Evolutionary conservation across 352 stramenopile species (phyloP), one percentile per base, ranked within the genome.

Genomic region (Globisporangium spiculum): DNA sequence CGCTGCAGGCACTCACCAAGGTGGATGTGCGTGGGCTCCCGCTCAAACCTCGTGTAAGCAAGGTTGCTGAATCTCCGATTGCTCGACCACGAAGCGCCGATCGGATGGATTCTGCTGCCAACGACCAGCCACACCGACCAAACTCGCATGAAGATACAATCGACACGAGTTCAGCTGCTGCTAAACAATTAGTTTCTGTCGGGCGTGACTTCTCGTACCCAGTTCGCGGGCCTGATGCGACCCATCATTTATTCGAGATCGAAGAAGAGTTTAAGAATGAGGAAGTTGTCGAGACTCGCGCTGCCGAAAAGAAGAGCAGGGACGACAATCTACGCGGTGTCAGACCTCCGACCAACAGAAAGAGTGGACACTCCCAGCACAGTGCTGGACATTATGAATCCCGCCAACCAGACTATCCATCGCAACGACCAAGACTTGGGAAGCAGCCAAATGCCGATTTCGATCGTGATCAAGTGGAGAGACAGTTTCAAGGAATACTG

Each of bases 1-100:
- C 12, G 32, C 60, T 72, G 0, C 60, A 64, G 18, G 60, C 54
- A 16, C 54, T 72, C 26, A 55, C 67, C 14, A 58, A 67, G 24
- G 34, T 65, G 26, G 67, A 72, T 16, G 53, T 36, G 1, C 67
- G 67, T n/a, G 67, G 67, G 9, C 7, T 72, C 38, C 67, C 67
- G 20, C 44, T 72, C 26, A 72, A 62, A n/a, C 65, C 32, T 6
- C 57, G 48, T 30, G 12, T 24, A 5, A 26, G 55, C 34, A 41
- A 50, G 6, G 20, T 50, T 16, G 36, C 27, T 26, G 55, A 55
- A 36, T 16, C 16, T 55, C 44, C 58, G 9, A 10, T n/a, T 27
- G 46, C 58, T 52, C 58, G 48, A 2, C 58, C 58, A 27, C 58
- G 20, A 12, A 65, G 48, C 18, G 58, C 58, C 16, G 58, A 32